phyloP scores from a whole-genome alignment of 768 basidiomycete species.

The Termitomyces titanicus region DNA sequence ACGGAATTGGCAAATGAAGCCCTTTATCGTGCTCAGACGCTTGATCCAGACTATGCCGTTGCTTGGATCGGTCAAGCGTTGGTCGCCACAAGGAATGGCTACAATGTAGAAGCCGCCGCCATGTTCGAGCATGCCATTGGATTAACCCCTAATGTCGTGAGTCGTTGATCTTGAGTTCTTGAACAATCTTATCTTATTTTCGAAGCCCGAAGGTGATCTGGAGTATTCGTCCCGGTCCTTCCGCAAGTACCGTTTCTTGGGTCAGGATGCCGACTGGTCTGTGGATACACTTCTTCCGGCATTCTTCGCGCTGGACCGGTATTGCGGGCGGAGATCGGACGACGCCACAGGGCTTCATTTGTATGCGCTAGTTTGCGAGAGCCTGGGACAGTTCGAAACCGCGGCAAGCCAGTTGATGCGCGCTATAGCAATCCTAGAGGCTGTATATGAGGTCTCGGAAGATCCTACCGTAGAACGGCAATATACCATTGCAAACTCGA shows the following conservation, averaged over 20 bases:
- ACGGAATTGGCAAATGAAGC: conserved; percentile 81
- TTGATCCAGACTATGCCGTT: conserved; percentile 85
- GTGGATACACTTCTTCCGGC: conserved; percentile 61
- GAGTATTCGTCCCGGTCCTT: conserved; percentile 68
- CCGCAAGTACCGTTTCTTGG: conserved; percentile 23
- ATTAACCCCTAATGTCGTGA: conserved; percentile 54
- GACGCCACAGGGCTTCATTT: conserved; percentile 82
- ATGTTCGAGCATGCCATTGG: conserved; percentile 73
- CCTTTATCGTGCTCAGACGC: conserved; percentile 81
- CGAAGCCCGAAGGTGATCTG: conserved; percentile 77
- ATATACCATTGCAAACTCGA: conserved; percentile 79
- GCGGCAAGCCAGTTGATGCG: conserved; percentile 54
- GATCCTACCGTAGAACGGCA: conserved; percentile 71
- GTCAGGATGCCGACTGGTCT: conserved; percentile 13
- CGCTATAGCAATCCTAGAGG: conserved; percentile 75
- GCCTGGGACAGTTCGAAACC: conserved; percentile 65
- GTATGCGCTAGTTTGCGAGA: conserved; percentile 81
- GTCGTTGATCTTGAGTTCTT: conserved; percentile 19
- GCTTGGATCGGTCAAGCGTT: conserved; percentile 92
- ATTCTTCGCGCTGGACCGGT: conserved; percentile 80
- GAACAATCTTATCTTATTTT: conserved; percentile 1
- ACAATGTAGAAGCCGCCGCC: conserved; percentile 57
- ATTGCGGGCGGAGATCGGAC: conserved; percentile 58
- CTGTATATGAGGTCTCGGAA: conserved; percentile 85
- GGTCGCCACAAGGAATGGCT: conserved; percentile 57